Percentiles rank a stretch among this genome's conserved stretches.
These are phyloP conservation scores for Xerocomellus dryophilus DNA, from an alignment of 768 basidiomycete species.

Conservation along the genomic window DNA sequence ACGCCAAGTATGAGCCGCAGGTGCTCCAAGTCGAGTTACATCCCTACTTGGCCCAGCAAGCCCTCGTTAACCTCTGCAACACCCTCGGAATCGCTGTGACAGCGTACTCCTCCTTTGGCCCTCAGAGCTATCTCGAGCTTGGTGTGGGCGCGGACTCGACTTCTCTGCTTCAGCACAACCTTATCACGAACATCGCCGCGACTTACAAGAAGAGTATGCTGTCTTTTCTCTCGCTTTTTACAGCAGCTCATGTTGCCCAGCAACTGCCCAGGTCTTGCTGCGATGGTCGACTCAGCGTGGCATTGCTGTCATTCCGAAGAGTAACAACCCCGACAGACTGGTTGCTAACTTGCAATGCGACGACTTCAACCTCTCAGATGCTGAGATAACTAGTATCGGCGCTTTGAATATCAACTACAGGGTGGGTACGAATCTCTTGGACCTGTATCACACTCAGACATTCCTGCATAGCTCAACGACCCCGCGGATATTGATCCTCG, in stretches of 20 bases:
- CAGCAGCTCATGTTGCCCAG: constrained; percentile 16
- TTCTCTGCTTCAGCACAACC: constrained; percentile 53
- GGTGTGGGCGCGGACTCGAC: constrained; percentile 49
- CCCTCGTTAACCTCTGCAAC: constrained; percentile 43
- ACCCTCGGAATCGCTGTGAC: constrained; percentile 49
- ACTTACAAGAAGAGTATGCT: constrained; percentile 52
- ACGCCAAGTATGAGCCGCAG: constrained; percentile 62
- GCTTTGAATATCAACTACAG: constrained; percentile 60
- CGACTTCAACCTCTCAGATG: constrained; percentile 49
- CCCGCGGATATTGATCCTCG: constrained; percentile 65
- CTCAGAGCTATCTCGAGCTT: constrained; percentile 62
- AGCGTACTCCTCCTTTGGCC: constrained; percentile 56
- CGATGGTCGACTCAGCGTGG: constrained; percentile 78
- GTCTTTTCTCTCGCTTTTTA: background rate
- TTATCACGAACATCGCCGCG: constrained; percentile 43
- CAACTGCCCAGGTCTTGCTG: constrained; percentile 64
- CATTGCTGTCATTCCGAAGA: constrained; percentile 76
- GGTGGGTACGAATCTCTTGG: constrained; percentile 39
- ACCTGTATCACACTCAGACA: constrained; percentile 4
- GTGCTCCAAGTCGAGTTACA: constrained; percentile 62
- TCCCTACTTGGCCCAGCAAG: constrained; percentile 52
- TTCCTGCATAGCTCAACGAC: constrained; percentile 55
- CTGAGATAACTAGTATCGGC: constrained; percentile 56
- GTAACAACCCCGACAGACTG: constrained; percentile 42
- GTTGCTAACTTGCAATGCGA: constrained; percentile 45